phyloP scores from a whole-genome alignment of 2,329 filamentous ascomycete species.

The Sporothrix luriei region DNA sequence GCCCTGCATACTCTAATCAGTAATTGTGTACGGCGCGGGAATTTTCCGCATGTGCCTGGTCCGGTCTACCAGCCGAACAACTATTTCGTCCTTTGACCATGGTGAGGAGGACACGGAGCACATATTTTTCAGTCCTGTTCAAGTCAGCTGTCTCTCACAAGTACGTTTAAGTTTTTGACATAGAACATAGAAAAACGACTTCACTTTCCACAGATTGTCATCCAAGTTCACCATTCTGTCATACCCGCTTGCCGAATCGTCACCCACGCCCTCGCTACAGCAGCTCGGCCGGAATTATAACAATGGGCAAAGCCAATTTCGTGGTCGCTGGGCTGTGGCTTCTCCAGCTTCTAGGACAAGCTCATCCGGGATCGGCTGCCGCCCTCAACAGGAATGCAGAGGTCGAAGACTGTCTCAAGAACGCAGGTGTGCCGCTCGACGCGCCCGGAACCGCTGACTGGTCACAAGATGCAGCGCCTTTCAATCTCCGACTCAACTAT shows the following conservation, averaged over 20 bases:
- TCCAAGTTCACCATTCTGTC: not conserved
- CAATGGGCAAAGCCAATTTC: conserved; percentile 13
- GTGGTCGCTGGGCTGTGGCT: conserved; percentile 20
- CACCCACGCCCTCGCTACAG: not conserved
- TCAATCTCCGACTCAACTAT: conserved; percentile 40
- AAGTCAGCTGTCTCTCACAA: not conserved
- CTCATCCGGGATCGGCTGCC: conserved; percentile 27
- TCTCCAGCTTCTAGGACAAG: conserved; percentile 23
- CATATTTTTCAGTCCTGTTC: not conserved
- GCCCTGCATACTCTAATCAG: not conserved
- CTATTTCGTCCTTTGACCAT: not conserved
- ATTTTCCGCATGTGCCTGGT: not conserved
- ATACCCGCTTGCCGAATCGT: not conserved
- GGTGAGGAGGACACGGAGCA: not conserved
- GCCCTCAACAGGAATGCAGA: conserved; percentile 41
- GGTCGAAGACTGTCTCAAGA: conserved; percentile 40
- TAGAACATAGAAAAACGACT: too few relatives aligned
- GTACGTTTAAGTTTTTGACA: not conserved
- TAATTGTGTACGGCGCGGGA: not conserved
- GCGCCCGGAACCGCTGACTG: conserved; percentile 36
- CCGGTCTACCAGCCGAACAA: too few relatives aligned
- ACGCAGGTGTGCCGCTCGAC: conserved; percentile 39
- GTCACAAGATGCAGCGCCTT: conserved; percentile 38
- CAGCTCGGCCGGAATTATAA: not conserved
- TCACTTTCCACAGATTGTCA: not conserved